Evolutionary conservation across 2,329 filamentous ascomycete genomes (phyloP).

Genomic region (Arthroderma sp.): DNA sequence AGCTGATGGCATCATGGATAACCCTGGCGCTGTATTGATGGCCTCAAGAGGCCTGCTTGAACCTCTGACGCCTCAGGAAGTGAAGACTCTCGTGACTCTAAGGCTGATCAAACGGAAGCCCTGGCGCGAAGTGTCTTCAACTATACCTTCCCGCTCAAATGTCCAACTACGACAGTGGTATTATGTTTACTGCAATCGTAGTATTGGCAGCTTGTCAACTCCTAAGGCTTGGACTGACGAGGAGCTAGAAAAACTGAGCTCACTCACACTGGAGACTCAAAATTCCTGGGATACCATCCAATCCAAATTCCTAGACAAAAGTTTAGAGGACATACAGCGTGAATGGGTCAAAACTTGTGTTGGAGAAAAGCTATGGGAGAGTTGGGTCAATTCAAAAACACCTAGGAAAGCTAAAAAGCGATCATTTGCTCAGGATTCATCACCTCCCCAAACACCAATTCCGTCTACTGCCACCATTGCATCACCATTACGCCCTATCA

Average conservation of each 20-base stretch:
- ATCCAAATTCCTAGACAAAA: constrained; percentile 9
- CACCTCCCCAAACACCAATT: background rate
- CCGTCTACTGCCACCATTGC: background rate
- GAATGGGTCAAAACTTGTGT: constrained; percentile 12
- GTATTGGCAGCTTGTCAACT: background rate
- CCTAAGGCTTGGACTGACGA: background rate
- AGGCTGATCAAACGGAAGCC: constrained; percentile 9
- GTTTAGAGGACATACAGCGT: constrained; percentile 9
- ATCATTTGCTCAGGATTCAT: background rate
- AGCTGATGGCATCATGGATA: background rate
- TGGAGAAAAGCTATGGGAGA: background rate
- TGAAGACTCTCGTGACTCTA: constrained; percentile 9
- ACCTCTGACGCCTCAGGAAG: constrained; percentile 8
- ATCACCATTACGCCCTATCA: background rate
- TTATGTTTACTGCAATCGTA: constrained; percentile 6
- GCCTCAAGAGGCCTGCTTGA: background rate
- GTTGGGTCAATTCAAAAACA: background rate
- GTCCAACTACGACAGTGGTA: constrained; percentile 13
- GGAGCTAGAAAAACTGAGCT: constrained; percentile 1
- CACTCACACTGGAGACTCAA: constrained; percentile 2
- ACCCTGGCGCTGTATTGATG: background rate
- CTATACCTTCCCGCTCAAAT: constrained; percentile 7
- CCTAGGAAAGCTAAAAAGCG: constrained; percentile 3
- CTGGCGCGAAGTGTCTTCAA: constrained; percentile 10
- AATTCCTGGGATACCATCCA: constrained; percentile 10